phyloP scores from a whole-genome alignment of 345 rosid genomes.

The Carallia brachiata region DNA sequence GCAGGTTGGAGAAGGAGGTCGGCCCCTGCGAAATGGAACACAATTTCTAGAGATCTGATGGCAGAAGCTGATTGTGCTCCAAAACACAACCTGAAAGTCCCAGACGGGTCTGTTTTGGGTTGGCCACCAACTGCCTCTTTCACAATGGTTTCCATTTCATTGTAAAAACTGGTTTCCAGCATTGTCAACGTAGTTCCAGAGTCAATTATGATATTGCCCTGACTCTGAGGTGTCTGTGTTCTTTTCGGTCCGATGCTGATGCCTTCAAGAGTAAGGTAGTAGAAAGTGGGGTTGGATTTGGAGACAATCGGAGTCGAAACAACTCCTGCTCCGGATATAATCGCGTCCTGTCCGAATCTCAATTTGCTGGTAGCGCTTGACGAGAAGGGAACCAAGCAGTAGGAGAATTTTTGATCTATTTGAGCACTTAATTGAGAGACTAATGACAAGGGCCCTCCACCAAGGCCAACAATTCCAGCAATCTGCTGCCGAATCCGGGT shows the following conservation, averaged over 20 bases:
- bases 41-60: too few relatives aligned
- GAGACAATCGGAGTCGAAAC: background rate
- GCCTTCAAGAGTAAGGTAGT: background rate
- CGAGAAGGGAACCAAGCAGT: background rate
- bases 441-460: slow-evolving; percentile 2
- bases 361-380: background rate
- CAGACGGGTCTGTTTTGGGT: too few relatives aligned
- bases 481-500: background rate
- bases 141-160: too few relatives aligned
- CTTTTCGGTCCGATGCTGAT: background rate
- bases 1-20: too few relatives aligned
- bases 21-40: too few relatives aligned
- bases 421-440: slow-evolving; percentile 5
- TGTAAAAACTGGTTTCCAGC: too few relatives aligned
- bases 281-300: background rate
- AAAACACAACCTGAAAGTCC: too few relatives aligned
- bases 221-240: background rate
- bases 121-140: too few relatives aligned
- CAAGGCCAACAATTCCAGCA: slow-evolving; percentile 7
- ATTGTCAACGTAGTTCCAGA: too few relatives aligned
- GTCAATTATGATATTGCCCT: too few relatives aligned
- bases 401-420: slow-evolving; percentile 7
- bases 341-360: background rate
- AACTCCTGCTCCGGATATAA: background rate
- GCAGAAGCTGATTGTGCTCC: too few relatives aligned